Evolutionary conservation across 176 grass and related monocot species (phyloP).

Genomic region (Eremochloa ophiuroides): DNA sequence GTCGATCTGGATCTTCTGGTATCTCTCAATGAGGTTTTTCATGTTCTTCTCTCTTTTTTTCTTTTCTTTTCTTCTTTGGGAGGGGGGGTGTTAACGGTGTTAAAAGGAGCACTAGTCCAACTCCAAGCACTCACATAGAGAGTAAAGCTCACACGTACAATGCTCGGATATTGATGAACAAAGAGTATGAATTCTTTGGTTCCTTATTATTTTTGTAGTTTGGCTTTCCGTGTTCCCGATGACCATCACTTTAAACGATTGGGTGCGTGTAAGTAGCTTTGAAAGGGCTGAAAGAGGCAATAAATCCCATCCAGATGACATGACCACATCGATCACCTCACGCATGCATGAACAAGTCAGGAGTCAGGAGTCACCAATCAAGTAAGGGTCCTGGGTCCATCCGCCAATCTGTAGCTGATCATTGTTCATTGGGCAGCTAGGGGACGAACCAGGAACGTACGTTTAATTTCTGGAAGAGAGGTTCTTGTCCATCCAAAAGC

Average conservation of each 20-base stretch:
- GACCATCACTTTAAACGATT: constrained; percentile 1
- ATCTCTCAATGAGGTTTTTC: constrained; percentile 22
- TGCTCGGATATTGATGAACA: constrained; percentile 23
- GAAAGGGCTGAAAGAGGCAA: constrained; percentile 2
- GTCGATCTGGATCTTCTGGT: constrained; percentile 9
- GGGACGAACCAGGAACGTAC: not conserved
- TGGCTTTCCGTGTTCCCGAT: constrained; percentile 33
- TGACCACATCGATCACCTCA: not conserved
- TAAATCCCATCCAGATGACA: not conserved
- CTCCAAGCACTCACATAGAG: constrained; percentile 35
- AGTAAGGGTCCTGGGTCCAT: not conserved
- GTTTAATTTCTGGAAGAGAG: not conserved
- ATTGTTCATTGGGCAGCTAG: constrained; percentile 18
- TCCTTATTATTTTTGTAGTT: not conserved
- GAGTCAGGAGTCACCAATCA: not conserved
- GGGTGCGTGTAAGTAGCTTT: not conserved
- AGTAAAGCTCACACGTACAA: constrained; percentile 37
- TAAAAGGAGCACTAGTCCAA: constrained; percentile 50
- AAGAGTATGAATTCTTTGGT: not conserved
- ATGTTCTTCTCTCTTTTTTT: constrained; percentile 1
- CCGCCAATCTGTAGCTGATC: not conserved
- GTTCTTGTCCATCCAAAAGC: not conserved
- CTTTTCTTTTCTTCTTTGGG: constrained; percentile 18
- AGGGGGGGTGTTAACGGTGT: constrained; percentile 36
- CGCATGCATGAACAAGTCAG: not conserved